Conservation (phyloP, 805 yeast genomes). For the Candida rishiriensis region DNA sequence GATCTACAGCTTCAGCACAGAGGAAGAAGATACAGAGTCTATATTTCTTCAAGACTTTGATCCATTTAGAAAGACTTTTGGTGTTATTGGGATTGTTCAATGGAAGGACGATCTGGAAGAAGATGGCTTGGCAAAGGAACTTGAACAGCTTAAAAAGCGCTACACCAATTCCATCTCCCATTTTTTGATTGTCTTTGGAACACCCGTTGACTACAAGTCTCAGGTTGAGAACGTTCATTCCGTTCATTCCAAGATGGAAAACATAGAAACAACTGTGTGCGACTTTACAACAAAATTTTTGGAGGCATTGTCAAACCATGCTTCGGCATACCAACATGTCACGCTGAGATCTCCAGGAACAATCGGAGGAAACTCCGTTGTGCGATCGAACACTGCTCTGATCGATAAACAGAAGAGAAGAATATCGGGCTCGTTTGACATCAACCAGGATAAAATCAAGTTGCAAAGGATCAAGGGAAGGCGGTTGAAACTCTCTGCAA, state of each 20-base stretch:
- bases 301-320: slow-evolving; percentile 58
- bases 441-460: slow-evolving; percentile 31
- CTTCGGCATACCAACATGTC: slow-evolving; percentile 70
- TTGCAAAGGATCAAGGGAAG: slow-evolving; percentile 59
- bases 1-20: slow-evolving; percentile 51
- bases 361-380: slow-evolving; percentile 7
- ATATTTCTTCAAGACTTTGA: slow-evolving; percentile 81
- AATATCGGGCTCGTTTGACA: slow-evolving; percentile 28
- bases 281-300: slow-evolving; percentile 66
- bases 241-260: slow-evolving; percentile 15
- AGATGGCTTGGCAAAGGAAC: slow-evolving; percentile 23
- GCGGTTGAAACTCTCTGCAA: slow-evolving; percentile 69
- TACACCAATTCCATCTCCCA: slow-evolving; percentile 55
- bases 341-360: slow-evolving; percentile 81
- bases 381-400: slow-evolving; percentile 5
- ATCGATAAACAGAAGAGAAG: slow-evolving; percentile 23
- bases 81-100: slow-evolving; percentile 45
- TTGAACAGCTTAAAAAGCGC: slow-evolving; percentile 37
- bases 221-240: slow-evolving; percentile 9
- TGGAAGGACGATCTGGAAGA: slow-evolving; percentile 25
- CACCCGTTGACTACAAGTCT: slow-evolving; percentile 27
- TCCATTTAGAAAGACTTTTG: slow-evolving; percentile 76
- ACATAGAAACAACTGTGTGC: slow-evolving; percentile 64
- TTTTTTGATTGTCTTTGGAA: slow-evolving; percentile 49
- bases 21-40: slow-evolving; percentile 41